phyloP scores from a whole-genome alignment of 2,329 filamentous ascomycete genomes.

The Monilinia polystroma region DNA sequence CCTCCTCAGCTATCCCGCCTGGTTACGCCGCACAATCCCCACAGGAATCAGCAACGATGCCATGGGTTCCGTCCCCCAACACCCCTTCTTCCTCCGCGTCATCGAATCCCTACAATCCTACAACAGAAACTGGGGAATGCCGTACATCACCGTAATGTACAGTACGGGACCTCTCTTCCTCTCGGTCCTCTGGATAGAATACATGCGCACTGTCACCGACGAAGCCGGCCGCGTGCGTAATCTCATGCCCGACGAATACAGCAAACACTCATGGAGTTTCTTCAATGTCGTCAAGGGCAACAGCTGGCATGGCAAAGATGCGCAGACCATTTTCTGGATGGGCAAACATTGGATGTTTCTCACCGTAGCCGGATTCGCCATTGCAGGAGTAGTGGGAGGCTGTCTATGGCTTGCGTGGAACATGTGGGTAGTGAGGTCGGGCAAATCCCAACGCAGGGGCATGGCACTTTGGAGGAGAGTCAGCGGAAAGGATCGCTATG shows the following conservation, averaged over 20 bases:
- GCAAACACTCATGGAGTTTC: slow-evolving; percentile 67
- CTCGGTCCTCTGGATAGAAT: slow-evolving; percentile 74
- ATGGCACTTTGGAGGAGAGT: slow-evolving; percentile 34
- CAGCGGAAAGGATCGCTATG: slow-evolving; percentile 36
- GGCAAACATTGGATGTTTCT: slow-evolving; percentile 45
- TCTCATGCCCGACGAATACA: slow-evolving; percentile 70
- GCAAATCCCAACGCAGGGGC: slow-evolving; percentile 24
- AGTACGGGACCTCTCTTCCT: slow-evolving; percentile 74
- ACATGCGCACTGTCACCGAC: slow-evolving; percentile 53
- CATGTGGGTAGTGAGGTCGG: slow-evolving; percentile 33
- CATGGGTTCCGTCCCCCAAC: slow-evolving; percentile 70
- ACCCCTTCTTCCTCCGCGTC: slow-evolving; percentile 71
- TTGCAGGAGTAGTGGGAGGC: slow-evolving; percentile 37
- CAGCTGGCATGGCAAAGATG: slow-evolving; percentile 50
- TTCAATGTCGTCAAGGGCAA: slow-evolving; percentile 54
- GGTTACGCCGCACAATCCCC: slow-evolving; percentile 68
- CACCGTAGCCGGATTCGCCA: slow-evolving; percentile 40
- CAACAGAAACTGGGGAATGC: slow-evolving; percentile 60
- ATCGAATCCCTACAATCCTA: slow-evolving; percentile 67
- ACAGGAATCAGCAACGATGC: slow-evolving; percentile 81
- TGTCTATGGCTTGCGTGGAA: slow-evolving; percentile 37
- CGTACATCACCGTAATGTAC: slow-evolving; percentile 78
- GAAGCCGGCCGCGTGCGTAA: slow-evolving; percentile 59
- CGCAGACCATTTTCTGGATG: slow-evolving; percentile 51
- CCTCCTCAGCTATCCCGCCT: slow-evolving; percentile 66